phyloP scores from a whole-genome alignment of 2,329 filamentous ascomycete genomes.

The Colletotrichum graminicola region DNA sequence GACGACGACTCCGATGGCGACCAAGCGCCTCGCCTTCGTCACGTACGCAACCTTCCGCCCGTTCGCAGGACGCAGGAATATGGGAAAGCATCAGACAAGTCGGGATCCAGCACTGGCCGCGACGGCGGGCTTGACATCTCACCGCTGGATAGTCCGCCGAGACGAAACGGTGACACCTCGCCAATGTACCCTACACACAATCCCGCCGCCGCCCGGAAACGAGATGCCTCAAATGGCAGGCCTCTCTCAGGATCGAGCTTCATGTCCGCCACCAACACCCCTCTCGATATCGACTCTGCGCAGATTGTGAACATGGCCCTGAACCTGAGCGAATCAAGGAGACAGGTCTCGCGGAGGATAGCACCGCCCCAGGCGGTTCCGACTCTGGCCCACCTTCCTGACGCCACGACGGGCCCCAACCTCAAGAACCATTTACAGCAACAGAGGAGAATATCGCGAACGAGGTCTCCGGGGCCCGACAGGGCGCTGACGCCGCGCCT shows the following conservation, averaged over 20 bases:
- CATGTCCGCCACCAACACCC: constrained; percentile 43
- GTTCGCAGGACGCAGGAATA: constrained; percentile 31
- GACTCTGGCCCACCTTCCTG: constrained; percentile 64
- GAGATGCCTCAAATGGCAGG: constrained; percentile 44
- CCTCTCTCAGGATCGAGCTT: constrained; percentile 39
- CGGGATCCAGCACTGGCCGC: constrained; percentile 30
- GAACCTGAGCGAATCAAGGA: constrained; percentile 85
- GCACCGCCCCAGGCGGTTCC: constrained; percentile 65
- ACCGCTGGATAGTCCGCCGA: constrained; percentile 18
- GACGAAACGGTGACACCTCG: constrained; percentile 23
- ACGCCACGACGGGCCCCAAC: constrained; percentile 67
- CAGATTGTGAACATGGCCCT: constrained; percentile 95
- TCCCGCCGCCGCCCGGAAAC: constrained; percentile 37
- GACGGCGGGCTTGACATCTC: constrained; percentile 26
- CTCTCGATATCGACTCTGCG: constrained; percentile 79
- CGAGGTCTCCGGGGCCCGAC: constrained; percentile 69
- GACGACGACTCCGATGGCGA: constrained; percentile 49
- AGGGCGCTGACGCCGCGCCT: constrained; percentile 56
- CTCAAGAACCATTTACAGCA: constrained; percentile 79
- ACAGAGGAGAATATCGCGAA: constrained; percentile 73
- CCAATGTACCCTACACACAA: constrained; percentile 27
- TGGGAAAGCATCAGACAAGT: constrained; percentile 29
- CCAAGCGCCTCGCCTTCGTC: constrained; percentile 47
- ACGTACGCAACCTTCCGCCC: constrained; percentile 44
- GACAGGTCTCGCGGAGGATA: constrained; percentile 71